Evolutionary conservation across 768 basidiomycete species (phyloP), one percentile per base, ranked within the genome.

Genomic region (Russula dissimulans): DNA sequence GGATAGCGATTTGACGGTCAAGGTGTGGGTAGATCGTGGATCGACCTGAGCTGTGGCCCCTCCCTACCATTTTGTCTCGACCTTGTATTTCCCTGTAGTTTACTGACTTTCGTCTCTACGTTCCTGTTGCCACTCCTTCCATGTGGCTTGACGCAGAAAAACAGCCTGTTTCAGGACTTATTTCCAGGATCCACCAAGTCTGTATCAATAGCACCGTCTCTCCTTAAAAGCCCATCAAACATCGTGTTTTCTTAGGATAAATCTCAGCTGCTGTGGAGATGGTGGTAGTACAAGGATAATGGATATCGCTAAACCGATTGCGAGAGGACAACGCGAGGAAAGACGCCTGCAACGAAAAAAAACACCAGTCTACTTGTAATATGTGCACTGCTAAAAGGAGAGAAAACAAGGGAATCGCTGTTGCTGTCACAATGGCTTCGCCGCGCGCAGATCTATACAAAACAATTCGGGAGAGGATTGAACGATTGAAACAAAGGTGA

Each of bases 1-100:
- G 65, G 90, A 92, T 31, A 82, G 85, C 7, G 94, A 95, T 71
- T 79, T 90, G 26, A 76, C 82, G 4, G 85, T 97, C 67, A 81
- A 87, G 60, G 78, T 97, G 71, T 97, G 94, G 94, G 76, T 79
- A 17, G 90, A 91, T 69, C 65, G 62, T 39, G 67, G 62, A 36
- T 49, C 56, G 14, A 47, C 56, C 31, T 61, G 44, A 61, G 29
- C 56, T 34, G 26, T 32, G 41, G 7, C 34, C 34, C 46, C 12
- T 17, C n/a, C 12, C 17, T 50, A 26, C 34, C 8, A 39, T 31
- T 50, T 43, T 18, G 26, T 51, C 12, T 22, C n/a, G 11, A 34
- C 49, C 18, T 45, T 50, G 29, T 46, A 56, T 14, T 38, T 26
- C 10, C 29, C 10, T 44, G 53, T 54, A 47, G 3, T 41, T 43